These are phyloP conservation scores for Fusarium protoensiforme DNA, from an alignment of 2,329 filamentous ascomycete genomes.

Conservation along the genomic window DNA sequence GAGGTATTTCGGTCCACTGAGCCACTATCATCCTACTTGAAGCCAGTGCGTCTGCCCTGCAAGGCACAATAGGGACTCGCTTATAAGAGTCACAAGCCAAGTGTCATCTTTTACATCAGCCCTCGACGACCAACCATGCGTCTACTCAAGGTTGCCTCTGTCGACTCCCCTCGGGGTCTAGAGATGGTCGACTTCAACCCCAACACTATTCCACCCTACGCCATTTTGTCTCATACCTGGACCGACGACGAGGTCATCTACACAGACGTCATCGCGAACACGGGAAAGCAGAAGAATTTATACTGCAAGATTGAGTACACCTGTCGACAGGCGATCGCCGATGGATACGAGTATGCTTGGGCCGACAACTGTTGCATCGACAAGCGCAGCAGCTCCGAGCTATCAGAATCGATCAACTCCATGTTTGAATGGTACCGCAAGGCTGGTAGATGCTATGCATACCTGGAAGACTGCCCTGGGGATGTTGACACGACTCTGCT, in stretches of 20 bases:
- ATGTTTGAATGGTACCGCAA: constrained; percentile 6
- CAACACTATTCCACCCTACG: constrained; percentile 12
- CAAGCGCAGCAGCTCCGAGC: constrained; percentile 35
- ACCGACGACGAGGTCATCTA: constrained; percentile 37
- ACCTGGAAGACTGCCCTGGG: neutral
- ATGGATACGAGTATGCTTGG: constrained; percentile 33
- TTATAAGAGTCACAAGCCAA: neutral
- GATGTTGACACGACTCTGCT: neutral
- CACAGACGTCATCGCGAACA: neutral
- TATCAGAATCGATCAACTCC: constrained; percentile 2
- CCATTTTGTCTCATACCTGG: constrained; percentile 45
- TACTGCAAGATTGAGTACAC: constrained; percentile 18
- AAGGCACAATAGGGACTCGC: neutral
- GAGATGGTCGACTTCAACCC: constrained; percentile 2
- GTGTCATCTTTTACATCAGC: neutral
- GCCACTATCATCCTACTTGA: neutral
- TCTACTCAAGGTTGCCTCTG: neutral
- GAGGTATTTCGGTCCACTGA: neutral
- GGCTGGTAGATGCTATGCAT: neutral
- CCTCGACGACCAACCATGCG: neutral
- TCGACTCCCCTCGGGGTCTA: neutral
- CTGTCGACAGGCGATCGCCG: neutral
- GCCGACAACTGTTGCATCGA: constrained; percentile 42
- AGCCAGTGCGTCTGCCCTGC: neutral
- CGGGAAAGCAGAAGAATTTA: neutral